Evolutionary conservation across 345 rosid species (phyloP), one percentile per base, ranked within the genome.

Genomic region (Salix arbutifolia): DNA sequence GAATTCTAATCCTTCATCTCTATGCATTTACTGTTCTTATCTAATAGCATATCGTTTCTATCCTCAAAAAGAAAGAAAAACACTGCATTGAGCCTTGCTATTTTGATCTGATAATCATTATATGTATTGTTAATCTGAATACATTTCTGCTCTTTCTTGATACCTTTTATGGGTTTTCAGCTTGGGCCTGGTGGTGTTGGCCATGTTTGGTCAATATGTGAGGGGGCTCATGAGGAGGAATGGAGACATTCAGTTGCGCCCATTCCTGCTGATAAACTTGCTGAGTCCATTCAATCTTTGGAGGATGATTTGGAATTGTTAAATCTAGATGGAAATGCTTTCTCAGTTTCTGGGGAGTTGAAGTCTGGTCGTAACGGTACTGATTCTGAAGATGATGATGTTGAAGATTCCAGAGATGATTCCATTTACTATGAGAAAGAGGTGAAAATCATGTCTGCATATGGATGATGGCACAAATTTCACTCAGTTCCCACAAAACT

Each of bases 171-270:
- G 44, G n/a, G 46, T 75, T 77, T 66, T 77, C 84, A 92, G 90
- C 91, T 96, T 81, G 98, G 99, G 77, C 84, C 78, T 77, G 97
- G 97, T 67, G 97, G 99, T 67, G 88, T 81, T 85, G 98, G 99
- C 84, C 85, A 91, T 82, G 80, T 96, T 82, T 96, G 98, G 98
- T 83, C 92, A 48, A 83, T 82, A 28, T 84, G 85, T 83, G 98
- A 96, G 60, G 96, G 94, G 74, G 89, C 83, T 62, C 82, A 83
- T 78, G 98, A 92, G 74, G 99, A 96, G 77, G 96, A 96, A 85
- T 96, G 99, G 98, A 91, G 87, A 83, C 91, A 93, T 79, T 96
- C 98, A 23, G 91, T 96, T 79, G 99, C 98, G 78, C 98, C 99
- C 37, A 89, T 93, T 83, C 93, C 98, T 62, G 61, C 87, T 12